Evolutionary conservation across 495 filamentous ascomycete species (phyloP).

Genomic region (Penicillium coprophilum): DNA sequence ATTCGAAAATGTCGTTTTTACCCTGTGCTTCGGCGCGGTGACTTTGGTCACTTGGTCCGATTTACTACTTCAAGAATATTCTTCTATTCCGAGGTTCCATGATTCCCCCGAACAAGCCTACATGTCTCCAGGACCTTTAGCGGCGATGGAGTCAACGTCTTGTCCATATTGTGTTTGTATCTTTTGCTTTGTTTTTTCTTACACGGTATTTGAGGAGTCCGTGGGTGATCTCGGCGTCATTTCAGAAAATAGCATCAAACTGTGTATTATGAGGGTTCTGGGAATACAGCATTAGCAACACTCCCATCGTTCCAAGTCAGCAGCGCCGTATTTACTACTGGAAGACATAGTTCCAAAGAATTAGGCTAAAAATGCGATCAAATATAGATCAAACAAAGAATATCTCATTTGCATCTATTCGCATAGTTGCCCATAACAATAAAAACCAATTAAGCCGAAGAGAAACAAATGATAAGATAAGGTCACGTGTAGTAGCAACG

Average conservation of each 20-base stretch:
- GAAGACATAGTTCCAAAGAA: neutral
- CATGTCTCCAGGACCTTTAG: neutral
- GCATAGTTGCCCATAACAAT: neutral
- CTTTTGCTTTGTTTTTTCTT: conserved; percentile 8
- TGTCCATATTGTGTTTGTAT: conserved; percentile 2
- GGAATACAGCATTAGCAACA: conserved; percentile 17
- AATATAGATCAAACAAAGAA: neutral
- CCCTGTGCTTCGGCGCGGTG: neutral
- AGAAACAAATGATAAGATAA: conserved; percentile 20
- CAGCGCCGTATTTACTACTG: neutral
- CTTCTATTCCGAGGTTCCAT: neutral
- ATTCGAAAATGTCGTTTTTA: neutral
- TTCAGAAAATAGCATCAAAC: conserved; percentile 17
- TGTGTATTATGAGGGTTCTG: conserved; percentile 25
- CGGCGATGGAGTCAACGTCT: neutral
- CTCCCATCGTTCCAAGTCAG: neutral
- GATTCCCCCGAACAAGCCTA: neutral
- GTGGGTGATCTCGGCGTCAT: conserved; percentile 13
- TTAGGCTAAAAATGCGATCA: neutral
- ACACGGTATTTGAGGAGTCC: conserved; percentile 12
- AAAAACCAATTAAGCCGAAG: neutral
- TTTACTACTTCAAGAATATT: neutral
- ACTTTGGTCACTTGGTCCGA: neutral
- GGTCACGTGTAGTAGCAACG: conserved; percentile 28
- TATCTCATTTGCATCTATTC: neutral